Conservation (phyloP, 2,329 filamentous ascomycete genomes). For the Neopestalotiopsis rosae region DNA sequence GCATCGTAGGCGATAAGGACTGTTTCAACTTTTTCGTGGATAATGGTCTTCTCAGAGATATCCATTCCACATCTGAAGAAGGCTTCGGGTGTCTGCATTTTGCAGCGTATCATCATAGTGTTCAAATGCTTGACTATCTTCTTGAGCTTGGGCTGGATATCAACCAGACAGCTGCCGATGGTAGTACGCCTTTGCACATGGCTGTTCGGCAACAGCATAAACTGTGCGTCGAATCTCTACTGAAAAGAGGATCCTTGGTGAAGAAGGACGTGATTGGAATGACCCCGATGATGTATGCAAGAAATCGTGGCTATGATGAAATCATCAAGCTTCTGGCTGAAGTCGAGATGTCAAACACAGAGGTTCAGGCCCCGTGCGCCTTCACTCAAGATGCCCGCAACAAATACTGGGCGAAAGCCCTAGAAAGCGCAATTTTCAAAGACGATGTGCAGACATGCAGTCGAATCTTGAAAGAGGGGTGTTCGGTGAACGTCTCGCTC, state of each 20-base stretch:
- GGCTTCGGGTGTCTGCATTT: not conserved
- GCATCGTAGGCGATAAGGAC: fast-evolving
- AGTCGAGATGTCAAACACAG: not conserved
- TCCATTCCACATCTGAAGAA: not conserved
- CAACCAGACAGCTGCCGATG: not conserved
- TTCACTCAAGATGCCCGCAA: not conserved
- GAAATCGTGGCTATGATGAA: not conserved
- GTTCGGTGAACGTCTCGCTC: not conserved
- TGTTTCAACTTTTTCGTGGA: not conserved
- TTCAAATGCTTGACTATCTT: not conserved
- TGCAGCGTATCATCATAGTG: fast-evolving
- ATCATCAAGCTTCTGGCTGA: not conserved
- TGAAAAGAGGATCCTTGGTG: not conserved
- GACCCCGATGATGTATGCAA: not conserved
- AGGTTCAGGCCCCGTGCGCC: fast-evolving
- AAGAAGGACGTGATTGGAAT: not conserved
- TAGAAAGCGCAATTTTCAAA: not conserved
- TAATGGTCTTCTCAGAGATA: not conserved
- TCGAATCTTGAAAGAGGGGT: not conserved
- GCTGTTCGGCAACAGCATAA: not conserved
- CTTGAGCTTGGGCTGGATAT: not conserved
- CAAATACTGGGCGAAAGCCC: not conserved
- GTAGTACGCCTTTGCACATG: not conserved
- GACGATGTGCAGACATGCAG: not conserved
- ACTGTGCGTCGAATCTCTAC: not conserved